Conservation (phyloP, 768 basidiomycete species). For the Leccinum arenicola region DNA sequence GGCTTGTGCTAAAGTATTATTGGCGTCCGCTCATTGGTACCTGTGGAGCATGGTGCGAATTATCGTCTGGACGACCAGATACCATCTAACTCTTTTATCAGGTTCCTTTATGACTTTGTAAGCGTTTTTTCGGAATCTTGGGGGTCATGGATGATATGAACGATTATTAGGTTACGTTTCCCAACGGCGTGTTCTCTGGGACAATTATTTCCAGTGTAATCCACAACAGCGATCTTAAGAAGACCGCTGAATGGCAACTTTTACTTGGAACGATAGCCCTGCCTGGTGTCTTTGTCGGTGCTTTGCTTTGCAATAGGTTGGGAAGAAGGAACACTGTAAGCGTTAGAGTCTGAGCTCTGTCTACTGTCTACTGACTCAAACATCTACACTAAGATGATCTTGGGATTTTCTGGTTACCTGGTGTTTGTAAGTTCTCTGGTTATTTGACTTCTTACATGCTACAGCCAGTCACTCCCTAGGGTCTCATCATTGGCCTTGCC, state of each 20-base stretch:
- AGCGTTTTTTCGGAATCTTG: background rate
- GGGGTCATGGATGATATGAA: background rate
- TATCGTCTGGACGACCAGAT: background rate
- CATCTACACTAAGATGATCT: slow-evolving; percentile 47
- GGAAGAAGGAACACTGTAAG: slow-evolving; percentile 58
- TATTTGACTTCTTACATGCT: background rate
- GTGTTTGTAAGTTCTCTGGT: slow-evolving; percentile 45
- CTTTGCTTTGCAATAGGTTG: slow-evolving; percentile 47
- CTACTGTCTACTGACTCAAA: slow-evolving; percentile 2
- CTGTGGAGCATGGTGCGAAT: slow-evolving; percentile 60
- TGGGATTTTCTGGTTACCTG: slow-evolving; percentile 67
- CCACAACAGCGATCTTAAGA: slow-evolving; percentile 49
- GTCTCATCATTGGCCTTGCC: slow-evolving; percentile 54
- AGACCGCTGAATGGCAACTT: slow-evolving; percentile 70
- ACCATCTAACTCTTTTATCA: slow-evolving; percentile 21
- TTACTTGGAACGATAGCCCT: slow-evolving; percentile 59
- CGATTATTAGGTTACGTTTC: slow-evolving; percentile 55
- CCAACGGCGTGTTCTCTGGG: slow-evolving; percentile 67
- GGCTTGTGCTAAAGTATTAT: slow-evolving; percentile 56
- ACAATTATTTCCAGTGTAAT: slow-evolving; percentile 69
- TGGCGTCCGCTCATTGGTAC: slow-evolving; percentile 72
- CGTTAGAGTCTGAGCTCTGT: background rate
- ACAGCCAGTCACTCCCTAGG: slow-evolving; percentile 17
- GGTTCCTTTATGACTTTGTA: slow-evolving; percentile 73
- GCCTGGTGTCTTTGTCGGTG: slow-evolving; percentile 57